These are phyloP conservation scores for Sistotremastrum niveocremeum DNA, from an alignment of 768 basidiomycete genomes.

Conservation along the genomic window DNA sequence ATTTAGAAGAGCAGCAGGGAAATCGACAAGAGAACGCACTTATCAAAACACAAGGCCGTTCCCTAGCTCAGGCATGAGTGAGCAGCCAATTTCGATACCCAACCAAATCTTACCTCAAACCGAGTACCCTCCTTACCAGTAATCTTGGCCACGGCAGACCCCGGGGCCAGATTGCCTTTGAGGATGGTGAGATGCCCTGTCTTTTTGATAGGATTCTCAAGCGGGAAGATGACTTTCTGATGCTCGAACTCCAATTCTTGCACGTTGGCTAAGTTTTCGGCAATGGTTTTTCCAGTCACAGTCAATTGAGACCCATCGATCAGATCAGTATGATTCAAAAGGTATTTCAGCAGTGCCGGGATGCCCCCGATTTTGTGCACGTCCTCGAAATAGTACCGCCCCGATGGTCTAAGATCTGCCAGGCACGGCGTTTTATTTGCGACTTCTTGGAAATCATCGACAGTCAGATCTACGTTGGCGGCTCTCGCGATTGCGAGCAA, in stretches of 20 bases:
- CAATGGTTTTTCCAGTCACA: conserved; percentile 82
- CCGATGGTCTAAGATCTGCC: conserved; percentile 77
- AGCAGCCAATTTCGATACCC: background rate
- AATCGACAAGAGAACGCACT: conserved; percentile 21
- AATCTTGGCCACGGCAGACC: conserved; percentile 79
- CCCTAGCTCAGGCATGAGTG: conserved; percentile 29
- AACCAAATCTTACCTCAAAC: conserved; percentile 47
- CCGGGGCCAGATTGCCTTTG: conserved; percentile 80
- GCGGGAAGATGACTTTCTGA: conserved; percentile 63
- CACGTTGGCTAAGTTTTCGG: conserved; percentile 74
- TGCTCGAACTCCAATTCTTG: conserved; percentile 52
- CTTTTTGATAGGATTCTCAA: conserved; percentile 71
- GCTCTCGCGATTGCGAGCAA: conserved; percentile 76
- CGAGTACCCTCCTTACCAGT: conserved; percentile 83
- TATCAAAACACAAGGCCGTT: conserved; percentile 65
- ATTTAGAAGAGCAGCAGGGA: background rate
- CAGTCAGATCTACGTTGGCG: conserved; percentile 55
- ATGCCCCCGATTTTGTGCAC: conserved; percentile 77
- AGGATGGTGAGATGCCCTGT: conserved; percentile 84
- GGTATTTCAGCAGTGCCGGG: conserved; percentile 73
- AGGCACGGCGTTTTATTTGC: conserved; percentile 73
- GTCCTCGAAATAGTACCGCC: conserved; percentile 84
- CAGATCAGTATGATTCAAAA: conserved; percentile 62
- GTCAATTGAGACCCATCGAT: conserved; percentile 78
- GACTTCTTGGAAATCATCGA: conserved; percentile 79